Evolutionary conservation across 495 filamentous ascomycete species (phyloP).

Genomic region (Neurospora sp.): DNA sequence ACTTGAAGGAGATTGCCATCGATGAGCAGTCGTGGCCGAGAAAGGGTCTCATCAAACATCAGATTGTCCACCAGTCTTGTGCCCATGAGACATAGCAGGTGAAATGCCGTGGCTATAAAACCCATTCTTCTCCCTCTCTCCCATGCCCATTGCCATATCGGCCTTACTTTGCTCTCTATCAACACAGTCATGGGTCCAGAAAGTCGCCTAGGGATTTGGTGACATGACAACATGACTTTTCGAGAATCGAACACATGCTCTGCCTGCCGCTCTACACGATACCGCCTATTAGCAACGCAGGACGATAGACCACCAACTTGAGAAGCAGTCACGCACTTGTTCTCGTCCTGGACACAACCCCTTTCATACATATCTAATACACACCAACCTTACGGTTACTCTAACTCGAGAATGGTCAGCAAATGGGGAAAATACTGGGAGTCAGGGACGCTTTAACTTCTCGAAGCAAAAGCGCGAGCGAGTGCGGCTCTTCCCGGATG

Average conservation of each 20-base stretch:
- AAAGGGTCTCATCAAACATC: neutral
- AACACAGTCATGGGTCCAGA: neutral
- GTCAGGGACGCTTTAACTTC: neutral
- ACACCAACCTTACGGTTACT: neutral
- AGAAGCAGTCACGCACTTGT: neutral
- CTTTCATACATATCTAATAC: neutral
- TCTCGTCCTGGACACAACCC: neutral
- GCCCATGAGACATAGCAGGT: neutral
- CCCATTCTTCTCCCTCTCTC: neutral
- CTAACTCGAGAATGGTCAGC: neutral
- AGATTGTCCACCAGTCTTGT: neutral
- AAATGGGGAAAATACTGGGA: neutral
- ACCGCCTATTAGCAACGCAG: neutral
- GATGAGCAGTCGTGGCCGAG: neutral
- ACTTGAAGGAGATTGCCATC: neutral
- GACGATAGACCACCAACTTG: neutral
- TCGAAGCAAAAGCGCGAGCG: neutral
- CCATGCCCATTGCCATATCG: neutral
- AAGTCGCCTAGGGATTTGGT: neutral
- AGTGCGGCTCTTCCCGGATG: neutral
- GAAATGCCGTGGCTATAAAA: neutral
- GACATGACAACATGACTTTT: neutral
- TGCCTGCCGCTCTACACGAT: no score
- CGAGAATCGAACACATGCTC: neutral
- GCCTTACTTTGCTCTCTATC: neutral